Conservation (phyloP, 2,329 filamentous ascomycete species). For the Beauveria sp. region DNA sequence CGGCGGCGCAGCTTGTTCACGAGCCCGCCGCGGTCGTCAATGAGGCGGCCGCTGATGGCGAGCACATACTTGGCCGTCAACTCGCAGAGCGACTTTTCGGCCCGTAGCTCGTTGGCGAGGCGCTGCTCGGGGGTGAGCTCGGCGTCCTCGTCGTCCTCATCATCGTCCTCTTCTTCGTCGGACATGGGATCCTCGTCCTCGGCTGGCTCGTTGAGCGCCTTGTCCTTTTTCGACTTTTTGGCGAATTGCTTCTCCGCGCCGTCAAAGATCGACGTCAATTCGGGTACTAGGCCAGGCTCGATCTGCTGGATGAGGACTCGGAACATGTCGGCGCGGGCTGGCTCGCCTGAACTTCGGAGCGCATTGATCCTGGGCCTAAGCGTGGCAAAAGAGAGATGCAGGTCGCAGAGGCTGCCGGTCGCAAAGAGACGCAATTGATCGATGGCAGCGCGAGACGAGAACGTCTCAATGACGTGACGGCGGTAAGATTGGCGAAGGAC, state of each 20-base stretch:
- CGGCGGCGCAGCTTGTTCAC: conserved; percentile 60
- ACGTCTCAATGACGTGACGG: conserved; percentile 56
- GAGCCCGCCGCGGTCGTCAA: conserved; percentile 56
- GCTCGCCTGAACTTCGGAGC: conserved; percentile 21
- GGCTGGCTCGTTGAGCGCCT: conserved; percentile 52
- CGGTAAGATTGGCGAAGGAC: conserved; percentile 49
- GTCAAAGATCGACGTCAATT: conserved; percentile 70
- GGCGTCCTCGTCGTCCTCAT: conserved; percentile 48
- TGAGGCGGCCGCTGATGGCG: conserved; percentile 64
- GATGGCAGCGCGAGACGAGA: conserved; percentile 60
- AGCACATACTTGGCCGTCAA: conserved; percentile 79
- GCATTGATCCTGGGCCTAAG: conserved; percentile 50
- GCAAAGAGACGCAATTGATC: conserved; percentile 73
- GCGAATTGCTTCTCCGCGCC: conserved; percentile 70
- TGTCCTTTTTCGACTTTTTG: conserved; percentile 53
- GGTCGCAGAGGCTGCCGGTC: conserved; percentile 70
- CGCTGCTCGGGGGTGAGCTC: conserved; percentile 49
- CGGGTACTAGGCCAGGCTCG: conserved; percentile 51
- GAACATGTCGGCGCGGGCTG: conserved; percentile 23
- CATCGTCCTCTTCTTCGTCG: conserved; percentile 49
- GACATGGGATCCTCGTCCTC: conserved; percentile 69
- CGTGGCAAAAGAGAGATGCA: conserved; percentile 71
- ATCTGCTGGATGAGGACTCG: conserved; percentile 58
- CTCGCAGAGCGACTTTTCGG: conserved; percentile 81
- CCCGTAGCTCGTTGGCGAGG: conserved; percentile 59